Percentiles rank a stretch among this genome's conserved stretches.
These are phyloP conservation scores for Casuarina glauca DNA, from an alignment of 306 rosid genomes.

Conservation along the genomic window DNA sequence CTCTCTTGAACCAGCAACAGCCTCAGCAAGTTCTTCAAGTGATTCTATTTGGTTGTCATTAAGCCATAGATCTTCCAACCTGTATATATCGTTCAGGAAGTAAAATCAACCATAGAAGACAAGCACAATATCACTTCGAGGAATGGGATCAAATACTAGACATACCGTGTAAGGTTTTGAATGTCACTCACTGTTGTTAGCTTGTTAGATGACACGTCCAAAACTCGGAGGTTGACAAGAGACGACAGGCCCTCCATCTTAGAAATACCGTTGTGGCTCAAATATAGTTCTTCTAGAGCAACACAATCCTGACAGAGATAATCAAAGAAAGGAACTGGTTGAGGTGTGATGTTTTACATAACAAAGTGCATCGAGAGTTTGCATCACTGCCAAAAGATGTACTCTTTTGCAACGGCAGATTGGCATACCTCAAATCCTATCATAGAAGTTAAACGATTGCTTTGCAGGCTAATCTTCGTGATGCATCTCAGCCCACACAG, in stretches of 20 bases:
- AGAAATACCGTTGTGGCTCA: constrained; percentile 92
- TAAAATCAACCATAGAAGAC: constrained; percentile 26
- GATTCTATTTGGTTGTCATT: constrained; percentile 85
- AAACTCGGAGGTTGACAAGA: constrained; percentile 72
- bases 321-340: background rate
- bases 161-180: constrained; percentile 62
- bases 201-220: constrained; percentile 93
- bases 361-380: background rate
- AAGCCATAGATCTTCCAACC: constrained; percentile 96
- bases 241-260: constrained; percentile 88
- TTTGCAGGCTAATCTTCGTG: constrained; percentile 90
- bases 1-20: constrained; percentile 76
- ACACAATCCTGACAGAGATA: constrained; percentile 54
- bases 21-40: constrained; percentile 64
- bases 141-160: constrained; percentile 3
- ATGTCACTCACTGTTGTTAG: constrained; percentile 64
- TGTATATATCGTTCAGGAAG: constrained; percentile 28
- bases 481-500: constrained; percentile 78
- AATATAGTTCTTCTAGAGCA: constrained; percentile 85
- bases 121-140: background rate
- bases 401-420: constrained; percentile 4
- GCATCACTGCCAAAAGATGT: background rate
- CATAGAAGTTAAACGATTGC: constrained; percentile 90
- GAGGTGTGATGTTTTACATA: constrained; percentile 6
- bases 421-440: constrained; percentile 70